Evolutionary conservation across 306 rosid genomes (phyloP), one percentile per base, ranked within the genome.

Genomic region (Crotalaria pallida): DNA sequence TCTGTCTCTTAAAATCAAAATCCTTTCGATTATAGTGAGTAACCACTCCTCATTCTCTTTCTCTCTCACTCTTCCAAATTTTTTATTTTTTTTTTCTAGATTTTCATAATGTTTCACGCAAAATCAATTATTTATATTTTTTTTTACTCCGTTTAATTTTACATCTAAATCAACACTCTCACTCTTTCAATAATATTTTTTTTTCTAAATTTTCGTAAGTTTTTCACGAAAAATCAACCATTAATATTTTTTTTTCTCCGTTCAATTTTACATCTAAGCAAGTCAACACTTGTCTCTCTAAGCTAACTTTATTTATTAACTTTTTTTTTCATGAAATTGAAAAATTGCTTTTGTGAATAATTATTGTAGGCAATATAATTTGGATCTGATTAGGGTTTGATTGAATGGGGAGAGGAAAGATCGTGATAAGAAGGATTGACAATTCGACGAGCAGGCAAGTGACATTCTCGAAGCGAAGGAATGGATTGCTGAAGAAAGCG

Each of bases 351-450:
- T 38, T 49, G 12, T 48, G n/a, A 74, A 61, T 81, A n/a, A n/a
- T n/a, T n/a, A n/a, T 79, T 68, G 52, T 10, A 2, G 2, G 13
- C 2, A 38, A 9, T 38, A 5, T 31, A 6, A n/a, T n/a, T 38
- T 38, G 3, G 29, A 48, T 55, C 36, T 27, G 19, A 70, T 19
- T 61, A 84, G 85, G 81, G 79, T 84, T 80, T 65, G 18, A 17
- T 7, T 23, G 43, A 27, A 92, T 92, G 96, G 96, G 98, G 67
- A 92, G 96, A 86, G 96, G 98, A 18, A 92, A 92, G 92, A 92
- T 92, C 77, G 96, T 83, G 75, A 92, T 92, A 59, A 87, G 98
- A 88, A 86, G 98, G 86, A 92, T 92, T 67, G 98, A 92, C 71
- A 89, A 89, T 78, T 92, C 96, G 11, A 88, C 98, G 34, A 92